Conservation (phyloP, 2,329 filamentous ascomycete species). For the Stylonectria norvegica region DNA sequence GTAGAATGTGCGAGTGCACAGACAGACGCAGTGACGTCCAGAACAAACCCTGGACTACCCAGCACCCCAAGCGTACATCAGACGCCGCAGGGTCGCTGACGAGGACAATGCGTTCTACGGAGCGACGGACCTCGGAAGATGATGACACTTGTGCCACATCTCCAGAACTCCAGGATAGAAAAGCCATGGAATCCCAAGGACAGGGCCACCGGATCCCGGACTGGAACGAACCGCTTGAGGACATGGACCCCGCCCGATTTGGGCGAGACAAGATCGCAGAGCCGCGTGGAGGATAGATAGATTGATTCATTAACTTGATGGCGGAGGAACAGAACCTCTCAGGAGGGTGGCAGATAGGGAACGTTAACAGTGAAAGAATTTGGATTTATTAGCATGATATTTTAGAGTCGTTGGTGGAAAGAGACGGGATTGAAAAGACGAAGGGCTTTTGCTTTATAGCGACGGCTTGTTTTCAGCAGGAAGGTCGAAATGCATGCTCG, state of each 20-base stretch:
- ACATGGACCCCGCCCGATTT: slow-evolving; percentile 10
- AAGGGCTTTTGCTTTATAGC: too few relatives aligned
- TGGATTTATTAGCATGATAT: slow-evolving; percentile 1
- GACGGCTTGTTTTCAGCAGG: too few relatives aligned
- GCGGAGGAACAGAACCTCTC: slow-evolving; percentile 7
- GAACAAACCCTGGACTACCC: slow-evolving; percentile 22
- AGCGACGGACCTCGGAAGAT: slow-evolving; percentile 13
- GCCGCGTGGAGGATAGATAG: slow-evolving; percentile 13
- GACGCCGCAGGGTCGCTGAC: slow-evolving; percentile 19
- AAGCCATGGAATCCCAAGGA: slow-evolving; percentile 17
- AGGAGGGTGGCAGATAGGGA: slow-evolving; percentile 29
- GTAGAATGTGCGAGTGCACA: slow-evolving; percentile 24
- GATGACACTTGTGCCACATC: slow-evolving; percentile 16
- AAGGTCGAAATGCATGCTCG: too few relatives aligned
- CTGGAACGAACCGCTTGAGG: slow-evolving; percentile 14
- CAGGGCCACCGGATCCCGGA: slow-evolving; percentile 8
- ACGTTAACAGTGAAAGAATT: slow-evolving; percentile 14
- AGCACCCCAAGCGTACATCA: slow-evolving; percentile 13
- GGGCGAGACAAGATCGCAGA: slow-evolving; percentile 11
- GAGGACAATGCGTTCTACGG: slow-evolving; percentile 16
- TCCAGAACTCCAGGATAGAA: slow-evolving; percentile 17
- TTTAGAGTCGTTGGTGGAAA: too few relatives aligned
- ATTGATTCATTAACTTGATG: slow-evolving; percentile 15
- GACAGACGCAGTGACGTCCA: slow-evolving; percentile 20
- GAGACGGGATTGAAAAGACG: too few relatives aligned